Conservation (phyloP, 2,329 filamentous ascomycete species). For the Exophiala sp. region DNA sequence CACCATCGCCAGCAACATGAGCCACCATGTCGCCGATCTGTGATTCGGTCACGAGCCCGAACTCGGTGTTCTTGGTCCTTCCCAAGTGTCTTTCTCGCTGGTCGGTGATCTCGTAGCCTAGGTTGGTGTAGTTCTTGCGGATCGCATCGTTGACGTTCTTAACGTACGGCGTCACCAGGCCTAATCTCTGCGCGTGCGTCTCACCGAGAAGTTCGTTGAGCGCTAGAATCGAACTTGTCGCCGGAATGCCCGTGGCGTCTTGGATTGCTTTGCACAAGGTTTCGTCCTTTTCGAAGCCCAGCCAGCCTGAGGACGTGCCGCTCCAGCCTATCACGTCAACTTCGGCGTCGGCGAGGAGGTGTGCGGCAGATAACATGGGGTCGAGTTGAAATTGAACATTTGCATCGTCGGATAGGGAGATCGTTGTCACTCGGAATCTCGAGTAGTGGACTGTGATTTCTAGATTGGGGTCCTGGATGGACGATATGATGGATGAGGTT, state of each 20-base stretch:
- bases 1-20: conserved; percentile 24
- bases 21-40: conserved; percentile 16
- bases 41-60: conserved; percentile 36
- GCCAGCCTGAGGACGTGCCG: conserved; percentile 39
- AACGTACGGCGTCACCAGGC: conserved; percentile 43
- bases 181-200: conserved; percentile 31
- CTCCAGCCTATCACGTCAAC: conserved; percentile 41
- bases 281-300: conserved; percentile 42
- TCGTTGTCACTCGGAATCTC: conserved; percentile 41
- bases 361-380: conserved; percentile 34
- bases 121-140: conserved; percentile 35
- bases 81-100: conserved; percentile 34
- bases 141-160: conserved; percentile 41
- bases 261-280: conserved; percentile 39
- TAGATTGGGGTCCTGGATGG: conserved; percentile 31
- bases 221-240: conserved; percentile 42
- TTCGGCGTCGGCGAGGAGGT: conserved; percentile 37
- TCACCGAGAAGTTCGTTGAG: conserved; percentile 36
- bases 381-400: conserved; percentile 34
- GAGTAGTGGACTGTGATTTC: conserved; percentile 43
- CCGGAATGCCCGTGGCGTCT: conserved; percentile 37
- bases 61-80: conserved; percentile 38
- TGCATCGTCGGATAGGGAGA: conserved; percentile 34
- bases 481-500: conserved; percentile 30
- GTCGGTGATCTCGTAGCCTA: conserved; percentile 10